Evolutionary conservation across 441 rosid species (phyloP).

Genomic region (Croton setiger): DNA sequence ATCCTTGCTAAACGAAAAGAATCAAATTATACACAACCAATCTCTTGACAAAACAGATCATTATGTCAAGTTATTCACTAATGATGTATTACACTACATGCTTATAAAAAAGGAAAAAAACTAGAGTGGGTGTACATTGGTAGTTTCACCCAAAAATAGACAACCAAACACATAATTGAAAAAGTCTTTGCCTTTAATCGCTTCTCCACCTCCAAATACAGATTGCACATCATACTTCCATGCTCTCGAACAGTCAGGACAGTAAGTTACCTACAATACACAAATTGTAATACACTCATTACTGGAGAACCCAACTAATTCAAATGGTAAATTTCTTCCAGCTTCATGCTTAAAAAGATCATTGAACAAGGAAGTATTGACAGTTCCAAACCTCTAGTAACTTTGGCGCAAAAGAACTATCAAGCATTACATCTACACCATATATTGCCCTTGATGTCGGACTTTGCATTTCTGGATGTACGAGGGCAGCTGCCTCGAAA

Average conservation of each 20-base stretch:
- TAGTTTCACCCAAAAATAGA: slow-evolving; percentile 67
- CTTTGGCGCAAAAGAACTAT: slow-evolving; percentile 69
- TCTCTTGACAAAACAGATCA: neutral
- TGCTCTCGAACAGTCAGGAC: slow-evolving; percentile 93
- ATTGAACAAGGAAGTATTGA: neutral
- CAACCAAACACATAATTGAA: slow-evolving; percentile 81
- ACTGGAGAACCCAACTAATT: neutral
- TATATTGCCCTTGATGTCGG: slow-evolving; percentile 79
- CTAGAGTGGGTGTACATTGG: slow-evolving; percentile 50
- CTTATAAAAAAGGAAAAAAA: too few species aligned
- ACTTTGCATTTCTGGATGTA: slow-evolving; percentile 89
- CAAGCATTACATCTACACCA: slow-evolving; percentile 92
- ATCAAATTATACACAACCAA: too few species aligned
- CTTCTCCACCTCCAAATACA: slow-evolving; percentile 38
- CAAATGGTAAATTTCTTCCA: neutral
- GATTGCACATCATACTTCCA: slow-evolving; percentile 67
- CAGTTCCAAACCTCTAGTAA: slow-evolving; percentile 71
- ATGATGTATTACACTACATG: neutral
- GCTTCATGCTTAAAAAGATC: neutral
- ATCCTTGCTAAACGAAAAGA: too few species aligned
- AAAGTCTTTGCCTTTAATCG: slow-evolving; percentile 55
- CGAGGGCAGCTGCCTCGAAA: slow-evolving; percentile 71
- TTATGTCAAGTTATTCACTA: neutral
- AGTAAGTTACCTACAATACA: slow-evolving; percentile 69
- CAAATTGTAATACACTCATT: neutral